Conservation (phyloP, 371 early-diverging fungal species). For the Circinella minor region DNA sequence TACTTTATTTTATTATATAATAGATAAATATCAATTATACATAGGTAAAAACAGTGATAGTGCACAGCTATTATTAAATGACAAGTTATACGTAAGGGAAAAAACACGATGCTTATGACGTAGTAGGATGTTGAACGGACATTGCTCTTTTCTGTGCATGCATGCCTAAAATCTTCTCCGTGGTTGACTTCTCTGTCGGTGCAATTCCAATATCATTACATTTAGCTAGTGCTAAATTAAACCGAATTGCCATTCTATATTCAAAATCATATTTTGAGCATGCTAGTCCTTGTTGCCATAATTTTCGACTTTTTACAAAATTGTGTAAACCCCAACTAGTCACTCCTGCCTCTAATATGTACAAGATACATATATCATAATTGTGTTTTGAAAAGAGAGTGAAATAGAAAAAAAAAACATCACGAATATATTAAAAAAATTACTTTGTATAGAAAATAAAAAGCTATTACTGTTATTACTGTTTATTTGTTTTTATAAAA, state of each 20-base stretch:
- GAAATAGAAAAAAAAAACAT: too few relatives aligned
- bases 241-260: constrained; percentile 54
- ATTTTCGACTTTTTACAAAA: constrained; percentile 44
- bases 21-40: too few relatives aligned
- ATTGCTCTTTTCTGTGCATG: not conserved
- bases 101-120: too few relatives aligned
- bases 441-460: not conserved
- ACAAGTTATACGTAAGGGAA: too few relatives aligned
- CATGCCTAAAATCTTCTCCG: constrained; percentile 6
- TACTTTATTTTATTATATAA: too few relatives aligned
- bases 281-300: constrained; percentile 60
- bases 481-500: not conserved
- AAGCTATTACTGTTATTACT: too few relatives aligned
- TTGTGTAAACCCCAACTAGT: constrained; percentile 58
- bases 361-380: not conserved
- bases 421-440: too few relatives aligned
- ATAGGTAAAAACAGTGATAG: too few relatives aligned
- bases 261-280: constrained; percentile 68
- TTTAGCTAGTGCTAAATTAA: constrained; percentile 41
- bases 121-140: not conserved
- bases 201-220: constrained; percentile 49
- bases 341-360: constrained; percentile 59
- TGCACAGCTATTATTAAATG: too few relatives aligned
- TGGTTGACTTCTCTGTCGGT: constrained; percentile 23
- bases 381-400: not conserved